Percentiles rank a stretch among this genome's conserved stretches.
Evolutionary conservation across 2,329 filamentous ascomycete species (phyloP).

Genomic region (Trichoderma sp.): DNA sequence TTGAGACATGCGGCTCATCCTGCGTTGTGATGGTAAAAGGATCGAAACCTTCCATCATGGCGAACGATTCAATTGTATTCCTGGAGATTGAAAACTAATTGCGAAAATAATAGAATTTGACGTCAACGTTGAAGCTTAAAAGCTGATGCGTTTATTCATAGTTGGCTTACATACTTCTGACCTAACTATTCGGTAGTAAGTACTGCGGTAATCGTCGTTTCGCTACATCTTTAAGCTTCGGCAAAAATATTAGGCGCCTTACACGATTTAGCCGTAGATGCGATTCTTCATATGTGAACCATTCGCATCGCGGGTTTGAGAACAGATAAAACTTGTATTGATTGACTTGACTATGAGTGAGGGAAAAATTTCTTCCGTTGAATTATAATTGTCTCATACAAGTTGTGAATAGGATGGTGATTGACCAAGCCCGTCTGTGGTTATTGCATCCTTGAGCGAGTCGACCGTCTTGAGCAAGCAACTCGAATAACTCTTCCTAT

Average conservation of each 20-base stretch:
- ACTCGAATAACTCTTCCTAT: background rate
- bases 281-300: background rate
- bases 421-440: background rate
- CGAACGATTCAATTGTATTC: background rate
- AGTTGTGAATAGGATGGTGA: background rate
- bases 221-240: background rate
- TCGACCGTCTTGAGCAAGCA: background rate
- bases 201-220: background rate
- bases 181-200: background rate
- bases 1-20: background rate
- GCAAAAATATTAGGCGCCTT: slow-evolving; percentile 6
- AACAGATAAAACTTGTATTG: background rate
- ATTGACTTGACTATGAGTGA: background rate
- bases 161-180: background rate
- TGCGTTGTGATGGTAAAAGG: background rate
- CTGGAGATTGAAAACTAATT: background rate
- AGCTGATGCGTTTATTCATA: background rate
- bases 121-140: background rate
- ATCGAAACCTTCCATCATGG: background rate
- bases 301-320: background rate
- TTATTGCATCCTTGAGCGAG: background rate
- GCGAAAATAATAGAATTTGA: background rate
- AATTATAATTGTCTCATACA: background rate
- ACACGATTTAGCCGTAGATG: background rate
- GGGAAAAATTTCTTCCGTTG: background rate